These are phyloP conservation scores for Aspergillus haitiensis DNA, from an alignment of 495 filamentous ascomycete species.

Conservation along the genomic window DNA sequence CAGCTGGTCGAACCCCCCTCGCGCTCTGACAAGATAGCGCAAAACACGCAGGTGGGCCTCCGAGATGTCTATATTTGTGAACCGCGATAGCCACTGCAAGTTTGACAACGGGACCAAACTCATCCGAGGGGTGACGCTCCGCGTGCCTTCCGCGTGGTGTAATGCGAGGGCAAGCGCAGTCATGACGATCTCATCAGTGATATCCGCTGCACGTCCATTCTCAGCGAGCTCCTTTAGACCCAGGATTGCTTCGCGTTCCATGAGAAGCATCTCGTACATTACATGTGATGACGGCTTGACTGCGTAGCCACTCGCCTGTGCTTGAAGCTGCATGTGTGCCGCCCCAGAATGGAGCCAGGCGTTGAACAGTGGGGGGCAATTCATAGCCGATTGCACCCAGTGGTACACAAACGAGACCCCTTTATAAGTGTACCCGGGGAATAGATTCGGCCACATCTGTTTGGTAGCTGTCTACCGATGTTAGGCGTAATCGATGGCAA, in stretches of 20 bases:
- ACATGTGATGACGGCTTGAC: no score
- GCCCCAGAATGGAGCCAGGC: slow-evolving; percentile 8
- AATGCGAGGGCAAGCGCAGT: slow-evolving; percentile 1
- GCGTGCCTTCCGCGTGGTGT: not conserved
- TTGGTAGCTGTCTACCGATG: not conserved
- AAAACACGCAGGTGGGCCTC: not conserved
- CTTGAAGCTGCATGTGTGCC: not conserved
- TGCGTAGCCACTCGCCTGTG: not conserved
- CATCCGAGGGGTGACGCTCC: not conserved
- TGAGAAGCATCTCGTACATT: slow-evolving; percentile 1
- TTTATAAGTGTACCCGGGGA: slow-evolving; percentile 4
- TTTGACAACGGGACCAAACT: not conserved
- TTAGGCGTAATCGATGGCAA: not conserved
- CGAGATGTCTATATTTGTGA: slow-evolving; percentile 3
- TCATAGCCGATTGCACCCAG: slow-evolving; percentile 6
- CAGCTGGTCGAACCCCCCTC: slow-evolving; percentile 4
- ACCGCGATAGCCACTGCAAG: slow-evolving; percentile 4
- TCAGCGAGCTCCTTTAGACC: slow-evolving; percentile 2
- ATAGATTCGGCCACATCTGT: slow-evolving; percentile 6
- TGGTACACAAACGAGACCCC: slow-evolving; percentile 6
- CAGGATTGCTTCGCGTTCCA: slow-evolving; percentile 1
- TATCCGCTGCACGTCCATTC: not conserved
- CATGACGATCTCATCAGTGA: slow-evolving; percentile 8
- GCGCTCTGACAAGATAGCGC: not conserved
- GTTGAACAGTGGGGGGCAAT: slow-evolving; percentile 7